Evolutionary conservation across 73 alveolate species (phyloP), one percentile per base, ranked within the genome.

Genomic region (Paramecium tetraurelia): DNA sequence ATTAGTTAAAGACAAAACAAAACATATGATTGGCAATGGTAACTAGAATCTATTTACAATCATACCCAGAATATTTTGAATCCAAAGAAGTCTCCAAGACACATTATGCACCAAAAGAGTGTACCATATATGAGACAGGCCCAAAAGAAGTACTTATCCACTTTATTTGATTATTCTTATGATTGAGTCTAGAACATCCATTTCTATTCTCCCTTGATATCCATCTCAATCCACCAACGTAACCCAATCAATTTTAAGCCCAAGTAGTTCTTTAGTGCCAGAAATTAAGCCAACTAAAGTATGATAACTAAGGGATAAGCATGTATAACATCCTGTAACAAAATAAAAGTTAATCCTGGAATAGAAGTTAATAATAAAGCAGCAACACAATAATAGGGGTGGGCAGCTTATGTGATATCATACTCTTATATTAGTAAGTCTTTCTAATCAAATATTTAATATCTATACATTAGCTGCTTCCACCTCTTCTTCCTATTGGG

Each of bases 401-500:
- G 58, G 14, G 38, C 87, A 14, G 87, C 87, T 44, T 75, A 14
- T 4, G 59, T 75, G 1, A 75, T 36, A 75, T 75, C 87, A 75
- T 75, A 75, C 5, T 75, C 87, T 35, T 75, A 36, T 31, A 75
- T 75, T n/a, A 75, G n/a, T 40, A 75, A 40, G n/a, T 75, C 87
- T 24, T 68, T 31, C 46, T 68, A 31, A 7, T 12, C 21, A 68
- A 33, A 31, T 68, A 31, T 27, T 14, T 16, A 16, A 31, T 68
- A 68, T 33, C 2, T 5, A 20, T 68, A 31, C 40, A 31, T 68
- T 9, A 68, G 21, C 48, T 18, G 41, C 69, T 10, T 21, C 59
- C 4, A 31, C 87, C 21, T 75, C 87, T 18, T 33, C 58, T 33
- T 75, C 38, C 9, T 36, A 21, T 33, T 68, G 7, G 18, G 69